These are phyloP conservation scores for Aphanomyces astaci DNA, from an alignment of 352 stramenopile genomes.

Conservation along the genomic window DNA sequence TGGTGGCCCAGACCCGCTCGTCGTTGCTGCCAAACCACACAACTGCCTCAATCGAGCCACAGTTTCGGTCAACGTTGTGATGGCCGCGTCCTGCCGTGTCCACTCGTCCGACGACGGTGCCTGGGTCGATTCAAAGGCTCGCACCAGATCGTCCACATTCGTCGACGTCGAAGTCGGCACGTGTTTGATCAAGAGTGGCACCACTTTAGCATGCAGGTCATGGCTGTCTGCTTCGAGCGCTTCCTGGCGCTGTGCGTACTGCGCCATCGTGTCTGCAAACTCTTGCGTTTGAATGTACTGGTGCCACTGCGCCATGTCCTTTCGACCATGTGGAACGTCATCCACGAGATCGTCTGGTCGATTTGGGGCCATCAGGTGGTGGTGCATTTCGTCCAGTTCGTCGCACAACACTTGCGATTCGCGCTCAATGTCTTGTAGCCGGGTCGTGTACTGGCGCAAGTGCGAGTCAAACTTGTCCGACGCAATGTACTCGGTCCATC, in stretches of 20 bases:
- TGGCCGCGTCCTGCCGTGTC: not conserved
- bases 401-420: not conserved
- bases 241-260: not conserved
- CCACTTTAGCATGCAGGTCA: not conserved
- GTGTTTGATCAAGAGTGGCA: not conserved
- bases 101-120: too few relatives aligned
- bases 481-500: not conserved
- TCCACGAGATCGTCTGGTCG: not conserved
- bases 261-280: not conserved
- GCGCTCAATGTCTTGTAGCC: not conserved
- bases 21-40: not conserved
- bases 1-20: too few relatives aligned
- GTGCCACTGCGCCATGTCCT: constrained; percentile 1
- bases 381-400: not conserved
- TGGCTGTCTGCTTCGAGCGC: constrained; percentile 11
- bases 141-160: not conserved
- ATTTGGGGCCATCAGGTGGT: not conserved
- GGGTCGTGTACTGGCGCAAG: not conserved
- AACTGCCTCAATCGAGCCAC: not conserved
- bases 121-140: not conserved
- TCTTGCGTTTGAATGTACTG: not conserved
- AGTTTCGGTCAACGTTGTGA: not conserved
- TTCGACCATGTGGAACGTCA: not conserved
- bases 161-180: not conserved
- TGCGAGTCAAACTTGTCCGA: constrained; percentile 1